Conservation (phyloP, 176 grass and related monocot genomes). For the Raddia distichophylla region DNA sequence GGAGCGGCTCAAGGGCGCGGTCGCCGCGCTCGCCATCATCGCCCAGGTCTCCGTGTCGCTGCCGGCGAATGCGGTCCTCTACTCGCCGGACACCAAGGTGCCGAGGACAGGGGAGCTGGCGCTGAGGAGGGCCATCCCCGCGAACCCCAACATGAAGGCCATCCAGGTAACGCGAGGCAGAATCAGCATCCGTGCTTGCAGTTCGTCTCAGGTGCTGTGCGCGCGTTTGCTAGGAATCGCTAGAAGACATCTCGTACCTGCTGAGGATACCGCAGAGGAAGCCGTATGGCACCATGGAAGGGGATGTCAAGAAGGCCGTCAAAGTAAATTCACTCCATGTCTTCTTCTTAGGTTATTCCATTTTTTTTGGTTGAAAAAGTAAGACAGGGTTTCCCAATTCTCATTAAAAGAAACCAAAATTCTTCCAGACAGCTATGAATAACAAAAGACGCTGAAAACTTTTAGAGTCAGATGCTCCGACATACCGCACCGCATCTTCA, state of each 20-base stretch:
- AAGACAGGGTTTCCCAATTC: no score
- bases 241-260: conserved; percentile 94
- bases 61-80: conserved; percentile 75
- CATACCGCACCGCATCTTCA: no score
- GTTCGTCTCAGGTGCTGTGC: conserved; percentile 4
- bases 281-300: conserved; percentile 86
- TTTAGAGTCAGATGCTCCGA: no score
- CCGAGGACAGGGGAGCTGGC: conserved; percentile 94
- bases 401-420: no score
- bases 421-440: no score
- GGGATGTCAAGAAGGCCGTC: conserved; percentile 82
- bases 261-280: conserved; percentile 97
- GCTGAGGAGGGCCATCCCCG: conserved; percentile 84
- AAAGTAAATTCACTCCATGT: conserved; percentile 49
- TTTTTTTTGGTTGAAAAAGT: no score
- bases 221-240: conserved; percentile 61
- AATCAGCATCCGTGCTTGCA: neutral
- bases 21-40: conserved; percentile 67
- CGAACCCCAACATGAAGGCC: conserved; percentile 82
- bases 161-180: conserved; percentile 59
- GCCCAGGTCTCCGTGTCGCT: conserved; percentile 69
- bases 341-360: neutral
- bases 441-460: no score
- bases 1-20: conserved; percentile 49
- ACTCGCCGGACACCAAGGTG: conserved; percentile 91